Evolutionary conservation across 441 rosid genomes (phyloP).

Genomic region (Geranium incanum): DNA sequence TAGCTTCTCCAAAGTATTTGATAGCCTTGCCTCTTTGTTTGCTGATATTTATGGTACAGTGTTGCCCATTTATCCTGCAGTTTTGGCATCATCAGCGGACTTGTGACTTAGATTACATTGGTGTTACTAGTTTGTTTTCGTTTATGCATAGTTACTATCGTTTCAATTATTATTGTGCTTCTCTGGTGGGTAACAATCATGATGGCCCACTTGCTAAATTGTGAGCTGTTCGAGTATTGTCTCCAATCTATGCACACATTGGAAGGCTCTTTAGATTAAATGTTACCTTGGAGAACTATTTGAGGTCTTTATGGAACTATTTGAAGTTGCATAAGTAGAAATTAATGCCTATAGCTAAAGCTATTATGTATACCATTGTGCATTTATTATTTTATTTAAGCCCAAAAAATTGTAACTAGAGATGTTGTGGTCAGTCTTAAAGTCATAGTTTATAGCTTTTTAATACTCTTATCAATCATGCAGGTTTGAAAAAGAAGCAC

Average conservation of each 20-base stretch:
- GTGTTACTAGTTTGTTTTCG: neutral
- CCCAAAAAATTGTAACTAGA: neutral
- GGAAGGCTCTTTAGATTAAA: neutral
- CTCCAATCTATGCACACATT: neutral
- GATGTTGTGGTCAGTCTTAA: neutral
- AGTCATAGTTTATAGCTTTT: neutral
- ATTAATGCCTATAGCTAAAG: neutral
- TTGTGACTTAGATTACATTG: neutral
- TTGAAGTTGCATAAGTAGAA: neutral
- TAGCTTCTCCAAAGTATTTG: neutral
- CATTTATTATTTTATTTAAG: neutral
- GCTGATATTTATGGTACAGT: neutral
- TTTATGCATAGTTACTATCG: neutral
- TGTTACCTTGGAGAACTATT: neutral
- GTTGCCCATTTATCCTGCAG: neutral
- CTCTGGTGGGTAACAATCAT: neutral
- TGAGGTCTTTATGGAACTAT: neutral
- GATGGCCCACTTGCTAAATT: neutral
- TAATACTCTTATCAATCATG: slow-evolving; percentile 9
- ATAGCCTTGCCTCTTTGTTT: neutral
- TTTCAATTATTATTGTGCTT: neutral
- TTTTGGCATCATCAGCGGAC: neutral
- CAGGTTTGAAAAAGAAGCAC: slow-evolving; percentile 76
- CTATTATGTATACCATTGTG: neutral
- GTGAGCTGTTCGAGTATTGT: neutral